Conservation (phyloP, 1,139 yeast genomes). For the Suhomyces anneliseae region DNA sequence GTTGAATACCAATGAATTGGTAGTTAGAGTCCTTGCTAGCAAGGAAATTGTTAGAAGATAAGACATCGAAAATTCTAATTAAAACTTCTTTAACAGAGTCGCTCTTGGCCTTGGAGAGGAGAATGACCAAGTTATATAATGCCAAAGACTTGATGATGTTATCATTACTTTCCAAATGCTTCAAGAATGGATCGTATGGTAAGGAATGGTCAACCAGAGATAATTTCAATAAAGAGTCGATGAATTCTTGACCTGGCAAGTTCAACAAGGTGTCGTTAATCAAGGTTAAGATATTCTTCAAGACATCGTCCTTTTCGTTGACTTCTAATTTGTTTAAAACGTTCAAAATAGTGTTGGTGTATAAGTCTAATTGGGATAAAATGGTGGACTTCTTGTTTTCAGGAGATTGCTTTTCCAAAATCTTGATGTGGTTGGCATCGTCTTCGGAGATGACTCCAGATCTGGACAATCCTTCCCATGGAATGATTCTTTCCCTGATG, state of each 20-base stretch:
- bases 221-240: constrained; percentile 45
- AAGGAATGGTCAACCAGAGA: constrained; percentile 47
- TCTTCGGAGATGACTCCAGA: constrained; percentile 65
- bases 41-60: constrained; percentile 41
- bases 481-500: constrained; percentile 79
- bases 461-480: constrained; percentile 90
- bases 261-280: constrained; percentile 60
- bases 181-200: constrained; percentile 57
- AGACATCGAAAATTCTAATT: constrained; percentile 42
- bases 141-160: constrained; percentile 47
- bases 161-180: constrained; percentile 50
- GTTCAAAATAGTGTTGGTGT: constrained; percentile 57
- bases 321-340: constrained; percentile 51
- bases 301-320: constrained; percentile 63
- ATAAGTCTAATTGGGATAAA: constrained; percentile 47
- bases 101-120: constrained; percentile 32
- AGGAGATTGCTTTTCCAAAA: constrained; percentile 56
- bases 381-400: constrained; percentile 43
- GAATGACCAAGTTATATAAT: constrained; percentile 44
- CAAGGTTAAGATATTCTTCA: constrained; percentile 70
- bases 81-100: constrained; percentile 31
- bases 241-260: constrained; percentile 42
- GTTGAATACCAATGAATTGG: constrained; percentile 68
- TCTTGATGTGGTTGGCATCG: constrained; percentile 66
- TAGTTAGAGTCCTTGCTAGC: constrained; percentile 50